Evolutionary conservation across 345 rosid species (phyloP), one percentile per base, ranked within the genome.

Genomic region (Tarenaya hassleriana): DNA sequence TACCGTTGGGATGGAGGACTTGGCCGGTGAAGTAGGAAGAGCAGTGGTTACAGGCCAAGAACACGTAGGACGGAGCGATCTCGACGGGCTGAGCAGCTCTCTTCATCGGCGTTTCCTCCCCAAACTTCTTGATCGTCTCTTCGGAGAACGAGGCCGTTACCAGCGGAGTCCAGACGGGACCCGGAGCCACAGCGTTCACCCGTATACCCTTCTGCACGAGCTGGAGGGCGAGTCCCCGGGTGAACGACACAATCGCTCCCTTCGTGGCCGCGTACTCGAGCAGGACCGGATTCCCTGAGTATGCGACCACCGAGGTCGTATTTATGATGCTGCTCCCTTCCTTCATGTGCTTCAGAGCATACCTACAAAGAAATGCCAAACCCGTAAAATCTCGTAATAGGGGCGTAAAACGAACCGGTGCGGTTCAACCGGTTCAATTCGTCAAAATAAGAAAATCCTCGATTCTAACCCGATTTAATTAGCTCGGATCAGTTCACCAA

Each of bases 161-260:
- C 63, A 89, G 44, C 0, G 85, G 97, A 10, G 92, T 89, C 97
- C 89, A 83, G 3, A 85, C 79, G 8, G 88, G 95, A 15, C 97
- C 92, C 0, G 94, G 92, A 8, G 88, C 89, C 0, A 86, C 90
- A 0, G 83, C 92, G 2, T 89, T 81, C 7, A 89, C 88, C 0
- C 86, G 76, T 7, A 83, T 76, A 1, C 89, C 84, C 59, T 31
- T 72, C 19, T 51, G 21, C 50, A 74, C 90, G 1, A 83, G 73
- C 71, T 83, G 86, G 14, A 85, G 85, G 3, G 92, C 76, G 7
- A 85, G 79, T 5, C 75, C 94, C 40, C 90, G 75, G 0, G 94
- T 81, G 74, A 77, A 86, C 0, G 84, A 77, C 53, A 89, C 88
- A 0, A 81, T 81, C 14, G 87, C 92, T 11, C 94, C 95, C 69